Base-by-base conservation (phyloP, 2,329 filamentous ascomycete genomes). In the Penicillium oxalicum region DNA sequence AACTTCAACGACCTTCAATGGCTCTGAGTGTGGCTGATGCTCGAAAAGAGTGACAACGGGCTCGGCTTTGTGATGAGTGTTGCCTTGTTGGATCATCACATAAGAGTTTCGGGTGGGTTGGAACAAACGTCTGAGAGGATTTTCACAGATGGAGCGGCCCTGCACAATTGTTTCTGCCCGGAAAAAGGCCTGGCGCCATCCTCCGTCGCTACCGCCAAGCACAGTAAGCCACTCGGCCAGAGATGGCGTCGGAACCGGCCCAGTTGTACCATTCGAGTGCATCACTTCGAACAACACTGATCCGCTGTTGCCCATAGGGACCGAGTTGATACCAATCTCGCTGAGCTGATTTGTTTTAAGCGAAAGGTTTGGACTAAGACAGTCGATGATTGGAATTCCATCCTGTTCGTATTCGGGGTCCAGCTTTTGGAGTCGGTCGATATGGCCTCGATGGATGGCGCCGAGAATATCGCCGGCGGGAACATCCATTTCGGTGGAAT, bases 91-190 rank as follows among this genome's bases (percentile, higher is more conserved):
- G n/a, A 38, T 13, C 36, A 38, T 91, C 32, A 98, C 88, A 51
- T 90, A 86, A 70, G 97, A 82, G 40, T 93, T 93, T 32, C 84
- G 83, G 12, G 83, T 81, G 11, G 93, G 93, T 9, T 88, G 85
- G 57, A 97, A 91, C 51, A 98, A 90, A 49, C 91, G 84, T 66
- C 85, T 87, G 74, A 96, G 87, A 0, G 93, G 93, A 73, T 98
- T 98, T 49, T 89, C 95, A 75, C 97, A 89, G 76, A 95, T 97
- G 66, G 94, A 90, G 69, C 95, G 87, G 12, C 91, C 93, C 70
- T 98, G 93, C 4, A 96, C 88, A 56, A 96, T 84, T 26, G 96
- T 87, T 58, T 97, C 91, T 0, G 91, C 87, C 50, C 89, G 88
- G 71, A 98, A 91, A 51, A 98, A 82, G 26, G 93, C 93, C 65